Conservation (phyloP, 1,139 yeast genomes). For the Ogataea hybrid region DNA sequence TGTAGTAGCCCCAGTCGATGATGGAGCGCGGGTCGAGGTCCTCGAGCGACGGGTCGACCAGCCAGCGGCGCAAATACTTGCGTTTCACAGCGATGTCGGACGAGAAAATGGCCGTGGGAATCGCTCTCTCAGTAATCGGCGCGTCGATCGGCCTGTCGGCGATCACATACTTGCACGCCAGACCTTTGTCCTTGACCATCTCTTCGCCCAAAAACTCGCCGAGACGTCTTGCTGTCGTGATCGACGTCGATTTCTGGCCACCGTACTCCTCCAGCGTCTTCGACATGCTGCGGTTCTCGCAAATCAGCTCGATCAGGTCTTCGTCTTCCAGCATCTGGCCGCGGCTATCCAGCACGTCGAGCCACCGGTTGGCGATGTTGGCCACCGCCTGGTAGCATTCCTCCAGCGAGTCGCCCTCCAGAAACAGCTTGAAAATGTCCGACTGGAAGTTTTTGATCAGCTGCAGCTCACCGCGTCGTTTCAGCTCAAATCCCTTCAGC, state of each 20-base stretch:
- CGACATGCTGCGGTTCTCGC: constrained; percentile 96
- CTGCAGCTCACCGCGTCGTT: constrained; percentile 94
- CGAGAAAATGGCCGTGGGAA: constrained; percentile 94
- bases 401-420: constrained; percentile 78
- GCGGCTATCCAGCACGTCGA: constrained; percentile 85
- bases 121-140: constrained; percentile 94
- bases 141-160: constrained; percentile 80
- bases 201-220: constrained; percentile 97
- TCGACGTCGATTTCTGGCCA: constrained; percentile 88
- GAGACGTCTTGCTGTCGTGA: constrained; percentile 88
- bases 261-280: constrained; percentile 88
- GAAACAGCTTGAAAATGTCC: constrained; percentile 86
- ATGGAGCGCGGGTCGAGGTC: constrained; percentile 86
- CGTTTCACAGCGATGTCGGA: constrained; percentile 64
- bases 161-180: constrained; percentile 92
- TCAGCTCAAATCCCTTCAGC: constrained; percentile 93
- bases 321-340: constrained; percentile 91
- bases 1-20: constrained; percentile 91
- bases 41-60: constrained; percentile 73
- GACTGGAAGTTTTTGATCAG: constrained; percentile 93
- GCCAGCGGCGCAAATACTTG: constrained; percentile 80
- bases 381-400: constrained; percentile 90
- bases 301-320: constrained; percentile 89
- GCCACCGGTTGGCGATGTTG: constrained; percentile 90
- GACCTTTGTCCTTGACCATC: constrained; percentile 95